phyloP scores from a whole-genome alignment of 768 basidiomycete genomes.

The Cystoderma amianthinum region DNA sequence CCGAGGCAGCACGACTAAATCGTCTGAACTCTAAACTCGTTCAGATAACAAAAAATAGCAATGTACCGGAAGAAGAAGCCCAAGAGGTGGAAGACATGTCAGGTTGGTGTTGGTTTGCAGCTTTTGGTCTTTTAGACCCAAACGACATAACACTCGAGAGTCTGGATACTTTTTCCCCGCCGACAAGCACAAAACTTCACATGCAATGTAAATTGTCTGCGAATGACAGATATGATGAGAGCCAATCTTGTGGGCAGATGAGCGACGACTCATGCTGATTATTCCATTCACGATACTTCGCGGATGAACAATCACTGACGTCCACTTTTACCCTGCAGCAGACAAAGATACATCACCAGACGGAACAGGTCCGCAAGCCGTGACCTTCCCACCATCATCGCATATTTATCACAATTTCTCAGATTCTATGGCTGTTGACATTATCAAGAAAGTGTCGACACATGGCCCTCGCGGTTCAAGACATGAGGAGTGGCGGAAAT shows the following conservation, averaged over 20 bases:
- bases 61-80: constrained; percentile 23
- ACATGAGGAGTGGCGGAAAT: constrained; percentile 74
- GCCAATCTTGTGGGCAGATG: neutral
- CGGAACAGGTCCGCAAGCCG: constrained; percentile 23
- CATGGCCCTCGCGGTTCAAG: constrained; percentile 75
- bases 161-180: constrained; percentile 25
- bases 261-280: constrained; percentile 16
- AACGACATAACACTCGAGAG: constrained; percentile 46
- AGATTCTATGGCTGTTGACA: constrained; percentile 60
- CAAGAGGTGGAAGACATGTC: constrained; percentile 29
- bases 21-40: constrained; percentile 65
- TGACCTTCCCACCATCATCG: constrained; percentile 2
- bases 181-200: neutral
- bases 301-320: constrained; percentile 32
- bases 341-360: constrained; percentile 15
- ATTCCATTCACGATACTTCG: constrained; percentile 27
- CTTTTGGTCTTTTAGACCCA: constrained; percentile 53
- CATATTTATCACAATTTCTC: constrained; percentile 10
- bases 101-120: constrained; percentile 68
- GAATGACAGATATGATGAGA: neutral
- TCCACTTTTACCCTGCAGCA: constrained; percentile 25
- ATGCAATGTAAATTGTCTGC: neutral
- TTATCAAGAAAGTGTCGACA: constrained; percentile 54
- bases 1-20: constrained; percentile 70
- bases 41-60: constrained; percentile 32